A percentile compares a stretch with the other conserved stretches of the same genome.
Conservation (phyloP, 177 flowering plant species). For the Vitis hybrid region DNA sequence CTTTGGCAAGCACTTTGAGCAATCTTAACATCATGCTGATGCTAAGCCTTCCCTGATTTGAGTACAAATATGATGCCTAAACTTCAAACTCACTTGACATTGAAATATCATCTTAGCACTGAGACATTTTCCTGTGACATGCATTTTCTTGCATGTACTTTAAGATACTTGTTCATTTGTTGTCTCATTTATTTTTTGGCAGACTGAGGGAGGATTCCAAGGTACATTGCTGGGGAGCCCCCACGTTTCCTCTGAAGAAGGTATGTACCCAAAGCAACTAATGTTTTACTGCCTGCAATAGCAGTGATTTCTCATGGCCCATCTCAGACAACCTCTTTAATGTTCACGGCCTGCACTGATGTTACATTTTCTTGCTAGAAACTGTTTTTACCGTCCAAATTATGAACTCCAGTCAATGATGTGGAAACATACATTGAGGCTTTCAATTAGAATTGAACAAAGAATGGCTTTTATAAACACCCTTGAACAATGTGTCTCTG, state of each 20-base stretch:
- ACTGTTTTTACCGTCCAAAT: too few species aligned
- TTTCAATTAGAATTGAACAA: too few species aligned
- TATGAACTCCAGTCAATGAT: too few species aligned
- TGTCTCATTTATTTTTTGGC: slow-evolving; percentile 12
- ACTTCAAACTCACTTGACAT: neutral
- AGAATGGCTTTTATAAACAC: neutral
- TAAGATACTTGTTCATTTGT: neutral
- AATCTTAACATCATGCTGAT: neutral
- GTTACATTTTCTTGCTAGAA: too few species aligned
- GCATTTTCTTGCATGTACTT: neutral
- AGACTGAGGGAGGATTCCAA: slow-evolving; percentile 36
- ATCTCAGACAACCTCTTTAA: too few species aligned
- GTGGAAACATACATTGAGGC: too few species aligned
- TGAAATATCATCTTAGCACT: neutral
- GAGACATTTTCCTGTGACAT: neutral
- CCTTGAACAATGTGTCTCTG: neutral
- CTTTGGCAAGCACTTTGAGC: neutral
- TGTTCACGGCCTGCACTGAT: too few species aligned
- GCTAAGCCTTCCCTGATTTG: neutral
- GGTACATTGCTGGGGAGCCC: slow-evolving; percentile 53
- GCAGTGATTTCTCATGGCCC: too few species aligned
- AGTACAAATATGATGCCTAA: neutral
- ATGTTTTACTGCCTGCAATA: too few species aligned
- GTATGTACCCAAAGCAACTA: slow-evolving; percentile 21
- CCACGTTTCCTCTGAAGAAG: slow-evolving; percentile 37